A percentile compares a stretch with the other conserved stretches of the same genome.
phyloP scores from a whole-genome alignment of 2,329 filamentous ascomycete species.

The Neonectria ditissima region DNA sequence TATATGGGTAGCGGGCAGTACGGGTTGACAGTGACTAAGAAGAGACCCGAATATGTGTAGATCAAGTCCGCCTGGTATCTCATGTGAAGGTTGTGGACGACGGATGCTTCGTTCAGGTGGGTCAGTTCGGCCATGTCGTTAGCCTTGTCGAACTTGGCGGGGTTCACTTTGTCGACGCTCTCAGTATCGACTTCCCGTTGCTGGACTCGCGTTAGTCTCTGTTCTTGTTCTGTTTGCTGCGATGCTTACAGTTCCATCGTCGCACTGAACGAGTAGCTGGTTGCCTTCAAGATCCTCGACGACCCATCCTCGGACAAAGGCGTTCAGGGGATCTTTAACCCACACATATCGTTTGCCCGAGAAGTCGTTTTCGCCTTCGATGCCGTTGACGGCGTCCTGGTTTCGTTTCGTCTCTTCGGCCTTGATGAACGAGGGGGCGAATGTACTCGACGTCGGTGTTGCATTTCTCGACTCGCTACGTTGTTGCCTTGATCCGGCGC shows the following conservation, averaged over 20 bases:
- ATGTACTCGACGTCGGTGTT: constrained; percentile 79
- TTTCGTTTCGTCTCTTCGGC: constrained; percentile 77
- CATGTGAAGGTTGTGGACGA: constrained; percentile 96
- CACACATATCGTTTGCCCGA: constrained; percentile 99
- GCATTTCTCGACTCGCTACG: constrained; percentile 73
- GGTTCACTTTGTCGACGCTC: constrained; percentile 97
- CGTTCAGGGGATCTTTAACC: constrained; percentile 87
- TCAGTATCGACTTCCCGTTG: constrained; percentile 89
- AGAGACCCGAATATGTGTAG: constrained; percentile 97
- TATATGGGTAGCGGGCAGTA: constrained; percentile 97
- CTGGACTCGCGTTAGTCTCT: constrained; percentile 56
- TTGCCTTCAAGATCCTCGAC: constrained; percentile 81
- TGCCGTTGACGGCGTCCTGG: constrained; percentile 72
- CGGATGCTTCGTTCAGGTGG: constrained; percentile 96
- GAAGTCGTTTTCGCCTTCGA: constrained; percentile 98
- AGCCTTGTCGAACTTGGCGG: constrained; percentile 98
- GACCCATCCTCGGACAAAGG: constrained; percentile 94
- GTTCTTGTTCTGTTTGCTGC: not conserved
- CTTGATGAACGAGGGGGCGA: constrained; percentile 96
- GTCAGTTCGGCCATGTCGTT: constrained; percentile 99
- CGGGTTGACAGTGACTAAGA: constrained; percentile 96
- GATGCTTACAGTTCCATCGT: constrained; percentile 83
- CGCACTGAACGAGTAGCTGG: constrained; percentile 86
- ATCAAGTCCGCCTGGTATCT: constrained; percentile 96
- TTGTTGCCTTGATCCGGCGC: constrained; percentile 47